Evolutionary conservation across 176 grass and related monocot genomes (phyloP).

Genomic region (Paspalum notatum): DNA sequence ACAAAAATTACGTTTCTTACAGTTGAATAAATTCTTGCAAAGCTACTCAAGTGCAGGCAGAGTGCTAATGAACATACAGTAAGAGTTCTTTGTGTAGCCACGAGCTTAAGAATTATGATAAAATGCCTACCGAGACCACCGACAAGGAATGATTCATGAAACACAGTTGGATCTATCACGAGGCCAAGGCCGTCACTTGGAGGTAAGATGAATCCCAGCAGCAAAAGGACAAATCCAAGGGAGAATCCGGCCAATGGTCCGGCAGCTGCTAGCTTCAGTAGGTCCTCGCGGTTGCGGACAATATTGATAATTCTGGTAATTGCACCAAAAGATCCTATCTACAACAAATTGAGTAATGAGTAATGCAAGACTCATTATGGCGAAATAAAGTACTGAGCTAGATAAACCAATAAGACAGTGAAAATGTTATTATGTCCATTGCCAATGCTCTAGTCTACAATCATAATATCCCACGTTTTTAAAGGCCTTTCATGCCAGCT

Average conservation of each 20-base stretch:
- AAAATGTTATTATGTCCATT: background rate
- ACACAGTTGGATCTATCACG: constrained; percentile 78
- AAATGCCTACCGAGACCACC: constrained; percentile 75
- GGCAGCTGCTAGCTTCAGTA: constrained; percentile 78
- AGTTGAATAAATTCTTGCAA: background rate
- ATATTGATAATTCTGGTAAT: constrained; percentile 95
- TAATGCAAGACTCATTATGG: background rate
- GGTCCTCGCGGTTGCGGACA: constrained; percentile 79
- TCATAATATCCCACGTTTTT: background rate
- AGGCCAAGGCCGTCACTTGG: constrained; percentile 77
- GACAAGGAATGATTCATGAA: constrained; percentile 95
- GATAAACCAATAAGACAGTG: constrained; percentile 8
- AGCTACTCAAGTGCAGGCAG: background rate
- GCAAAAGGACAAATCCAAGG: constrained; percentile 75
- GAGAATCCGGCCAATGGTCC: constrained; percentile 88
- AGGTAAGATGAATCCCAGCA: constrained; percentile 84
- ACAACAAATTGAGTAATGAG: constrained; percentile 37
- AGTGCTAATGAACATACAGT: constrained; percentile 19
- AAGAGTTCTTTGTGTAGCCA: background rate
- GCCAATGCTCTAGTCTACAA: background rate
- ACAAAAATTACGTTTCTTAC: background rate
- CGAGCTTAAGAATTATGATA: constrained; percentile 19
- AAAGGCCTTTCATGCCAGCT: constrained; percentile 9
- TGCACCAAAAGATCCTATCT: constrained; percentile 98
- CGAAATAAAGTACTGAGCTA: background rate